A percentile compares a stretch with the other conserved stretches of the same genome.
Evolutionary conservation across 192 early-diverging fungal species (phyloP).

Genomic region (Coemansia sp.): DNA sequence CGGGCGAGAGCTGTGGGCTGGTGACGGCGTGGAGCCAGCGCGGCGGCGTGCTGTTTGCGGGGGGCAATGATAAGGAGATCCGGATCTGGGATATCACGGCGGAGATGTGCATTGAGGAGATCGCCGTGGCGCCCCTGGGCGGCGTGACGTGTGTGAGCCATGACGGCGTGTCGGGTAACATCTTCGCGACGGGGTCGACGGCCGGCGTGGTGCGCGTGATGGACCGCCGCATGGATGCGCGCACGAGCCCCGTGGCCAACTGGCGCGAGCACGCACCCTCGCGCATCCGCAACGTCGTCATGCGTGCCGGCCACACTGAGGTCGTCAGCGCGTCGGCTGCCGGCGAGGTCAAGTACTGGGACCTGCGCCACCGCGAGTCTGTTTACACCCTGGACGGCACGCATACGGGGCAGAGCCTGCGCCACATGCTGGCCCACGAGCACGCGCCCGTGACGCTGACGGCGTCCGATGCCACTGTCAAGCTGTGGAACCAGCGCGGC

Average conservation of each 20-base stretch:
- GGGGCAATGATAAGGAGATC: conserved; percentile 40
- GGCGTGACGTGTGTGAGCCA: conserved; percentile 45
- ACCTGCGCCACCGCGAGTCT: conserved; percentile 34
- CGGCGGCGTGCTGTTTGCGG: conserved; percentile 38
- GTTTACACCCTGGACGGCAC: conserved; percentile 30
- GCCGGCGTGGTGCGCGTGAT: conserved; percentile 52
- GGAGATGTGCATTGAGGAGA: conserved; percentile 51
- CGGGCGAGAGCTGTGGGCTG: conserved; percentile 16
- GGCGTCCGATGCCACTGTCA: conserved; percentile 38
- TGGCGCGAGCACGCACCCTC: conserved; percentile 45
- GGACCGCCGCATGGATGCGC: conserved; percentile 42
- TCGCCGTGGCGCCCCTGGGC: conserved; percentile 36
- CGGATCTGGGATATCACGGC: conserved; percentile 50
- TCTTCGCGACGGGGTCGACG: conserved; percentile 41
- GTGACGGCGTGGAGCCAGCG: conserved; percentile 54
- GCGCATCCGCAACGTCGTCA: conserved; percentile 30
- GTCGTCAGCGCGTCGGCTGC: conserved; percentile 41
- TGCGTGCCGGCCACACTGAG: conserved; percentile 38
- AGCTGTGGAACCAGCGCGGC: conserved; percentile 52
- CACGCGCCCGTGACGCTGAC: conserved; percentile 43
- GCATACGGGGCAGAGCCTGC: conserved; percentile 24
- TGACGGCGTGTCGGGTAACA: conserved; percentile 38
- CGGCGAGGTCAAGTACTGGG: conserved; percentile 53
- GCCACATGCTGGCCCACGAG: conserved; percentile 48
- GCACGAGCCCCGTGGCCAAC: conserved; percentile 30